Conservation (phyloP, 768 basidiomycete genomes). For the Daedalea quercina region DNA sequence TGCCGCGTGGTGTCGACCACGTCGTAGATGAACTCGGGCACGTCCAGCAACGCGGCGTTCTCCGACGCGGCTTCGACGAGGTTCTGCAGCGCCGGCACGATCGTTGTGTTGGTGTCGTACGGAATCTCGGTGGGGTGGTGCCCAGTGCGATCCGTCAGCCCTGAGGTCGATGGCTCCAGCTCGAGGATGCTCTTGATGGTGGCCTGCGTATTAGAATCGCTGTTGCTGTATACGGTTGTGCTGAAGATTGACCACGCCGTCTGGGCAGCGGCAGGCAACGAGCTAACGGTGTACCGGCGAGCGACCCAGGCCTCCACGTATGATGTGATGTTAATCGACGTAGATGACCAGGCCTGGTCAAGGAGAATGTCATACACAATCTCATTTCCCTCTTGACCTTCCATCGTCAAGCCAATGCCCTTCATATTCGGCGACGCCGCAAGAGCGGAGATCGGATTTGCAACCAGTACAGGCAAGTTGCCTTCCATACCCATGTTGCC, state of each 20-base stretch:
- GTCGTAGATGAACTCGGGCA: conserved; percentile 32
- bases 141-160: conserved; percentile 26
- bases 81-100: conserved; percentile 17
- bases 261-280: conserved; percentile 19
- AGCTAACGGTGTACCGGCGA: conserved; percentile 26
- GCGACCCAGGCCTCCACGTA: conserved; percentile 29
- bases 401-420: conserved; percentile 32
- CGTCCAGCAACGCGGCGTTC: conserved; percentile 9
- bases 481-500: conserved; percentile 33
- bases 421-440: conserved; percentile 27
- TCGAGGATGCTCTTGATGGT: conserved; percentile 33
- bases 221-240: conserved; percentile 34
- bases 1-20: conserved; percentile 34
- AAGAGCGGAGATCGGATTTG: conserved; percentile 27
- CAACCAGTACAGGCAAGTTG: conserved; percentile 28
- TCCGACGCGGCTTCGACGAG: conserved; percentile 16
- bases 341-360: conserved; percentile 35
- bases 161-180: conserved; percentile 26
- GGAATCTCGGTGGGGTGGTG: conserved; percentile 28
- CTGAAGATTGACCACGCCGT: conserved; percentile 32
- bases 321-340: conserved; percentile 23
- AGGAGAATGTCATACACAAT: conserved; percentile 35
- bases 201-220: conserved; percentile 25
- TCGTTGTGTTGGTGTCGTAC: conserved; percentile 30
- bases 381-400: conserved; percentile 38